Base-by-base conservation (phyloP, 164 flowering plant genomes). In the Annona squamosa region DNA sequence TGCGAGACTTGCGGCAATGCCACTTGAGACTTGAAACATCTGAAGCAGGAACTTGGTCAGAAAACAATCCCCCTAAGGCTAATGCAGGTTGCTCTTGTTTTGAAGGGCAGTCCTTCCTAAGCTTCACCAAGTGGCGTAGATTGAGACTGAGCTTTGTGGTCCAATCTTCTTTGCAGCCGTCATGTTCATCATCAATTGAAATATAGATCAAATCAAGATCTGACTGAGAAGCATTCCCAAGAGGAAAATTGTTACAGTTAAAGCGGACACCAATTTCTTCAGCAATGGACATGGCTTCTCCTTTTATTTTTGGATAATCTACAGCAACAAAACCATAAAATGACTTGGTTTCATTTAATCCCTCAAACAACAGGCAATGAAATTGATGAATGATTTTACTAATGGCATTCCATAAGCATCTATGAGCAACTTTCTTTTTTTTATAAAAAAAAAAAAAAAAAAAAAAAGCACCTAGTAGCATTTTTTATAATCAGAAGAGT, bases 251-350 rank as follows among this genome's bases (percentile, higher is more conserved):
- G 46, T 78, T 77, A 75, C 77, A 90, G 48, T 75, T 67, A 66
- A 86, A 88, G 65, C 85, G 70, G 45, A 63, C 67, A 61, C 85
- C 84, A 71, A 88, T 84, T 72, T 89, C 92, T 76, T 89, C 98
- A 4, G 97, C 93, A 77, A 90, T 74, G 9, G 82, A 82, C 2
- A 73, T 69, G 46, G 91, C 90, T 71, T 87, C 87, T 37, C 88
- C 87, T 83, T 85, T 90, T 69, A 96, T 89, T 80, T 89, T 96
- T 76, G 88, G 90, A 80, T 84, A 93, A 73, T 92, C 99, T 96
- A 70, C 84, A 82, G 19, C 16, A 75, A 47, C 48, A 19, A 74
- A 72, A 80, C 69, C 46, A 46, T n/a, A 13, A 69, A 1, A 68
- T n/a, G 71, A 72, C 48, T 68, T 37, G 63, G 41, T 74, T 74